A percentile compares a stretch with the other conserved stretches of the same genome.
Conservation (phyloP, 805 yeast species). For the Candida awuae region DNA sequence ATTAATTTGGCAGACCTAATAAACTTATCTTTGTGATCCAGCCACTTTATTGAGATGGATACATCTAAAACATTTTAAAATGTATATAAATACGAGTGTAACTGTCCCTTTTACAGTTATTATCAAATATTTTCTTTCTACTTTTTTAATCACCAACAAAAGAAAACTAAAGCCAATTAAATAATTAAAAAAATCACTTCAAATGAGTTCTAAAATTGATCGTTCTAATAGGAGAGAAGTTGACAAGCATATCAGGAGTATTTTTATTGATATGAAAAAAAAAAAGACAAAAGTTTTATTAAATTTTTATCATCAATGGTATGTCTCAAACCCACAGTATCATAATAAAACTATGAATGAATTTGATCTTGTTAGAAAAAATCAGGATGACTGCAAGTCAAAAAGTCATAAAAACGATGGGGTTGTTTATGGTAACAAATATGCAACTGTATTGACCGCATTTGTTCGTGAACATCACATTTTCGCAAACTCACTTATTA, state of each 20-base stretch:
- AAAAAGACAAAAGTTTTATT: conserved; percentile 18
- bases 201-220: conserved; percentile 11
- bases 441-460: conserved; percentile 8
- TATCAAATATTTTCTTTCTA: neutral
- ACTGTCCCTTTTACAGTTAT: no score
- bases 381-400: neutral
- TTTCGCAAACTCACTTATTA: conserved; percentile 3
- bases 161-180: no score
- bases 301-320: conserved; percentile 18
- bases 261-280: conserved; percentile 19
- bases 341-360: neutral
- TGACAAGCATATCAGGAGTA: conserved; percentile 13
- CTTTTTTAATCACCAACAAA: no score
- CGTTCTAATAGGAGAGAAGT: conserved; percentile 12
- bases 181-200: no score
- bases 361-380: conserved; percentile 6
- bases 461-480: conserved; percentile 2
- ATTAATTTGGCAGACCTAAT: neutral
- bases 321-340: conserved; percentile 5
- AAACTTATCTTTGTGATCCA: neutral
- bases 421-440: conserved; percentile 9
- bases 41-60: neutral
- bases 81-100: no score
- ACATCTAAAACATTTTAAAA: no score
- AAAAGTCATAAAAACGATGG: neutral